These are phyloP conservation scores for Filobasidium uniguttulatum DNA, from an alignment of 1,284 basidiomycete species.

Conservation along the genomic window DNA sequence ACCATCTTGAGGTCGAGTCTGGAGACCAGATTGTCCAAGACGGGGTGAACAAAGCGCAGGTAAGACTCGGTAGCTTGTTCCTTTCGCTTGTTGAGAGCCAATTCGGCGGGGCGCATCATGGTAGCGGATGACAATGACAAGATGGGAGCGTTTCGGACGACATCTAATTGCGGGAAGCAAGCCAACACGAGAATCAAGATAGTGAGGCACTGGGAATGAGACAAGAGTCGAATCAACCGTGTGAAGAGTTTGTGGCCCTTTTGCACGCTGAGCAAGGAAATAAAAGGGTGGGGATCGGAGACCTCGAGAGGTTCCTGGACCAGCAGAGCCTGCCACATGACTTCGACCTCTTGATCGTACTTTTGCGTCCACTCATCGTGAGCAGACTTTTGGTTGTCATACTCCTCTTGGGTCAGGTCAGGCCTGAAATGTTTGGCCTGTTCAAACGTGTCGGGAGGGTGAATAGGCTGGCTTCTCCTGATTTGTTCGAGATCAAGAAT, in stretches of 20 bases:
- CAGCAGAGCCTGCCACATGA: slow-evolving; percentile 67
- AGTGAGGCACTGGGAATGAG: slow-evolving; percentile 65
- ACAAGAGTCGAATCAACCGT: slow-evolving; percentile 74
- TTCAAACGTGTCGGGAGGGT: slow-evolving; percentile 44
- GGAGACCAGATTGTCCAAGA: slow-evolving; percentile 62
- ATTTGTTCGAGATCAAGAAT: slow-evolving; percentile 77
- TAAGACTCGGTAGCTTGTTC: slow-evolving; percentile 83
- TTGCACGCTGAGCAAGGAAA: slow-evolving; percentile 70
- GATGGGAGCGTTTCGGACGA: slow-evolving; percentile 58
- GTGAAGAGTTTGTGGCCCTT: slow-evolving; percentile 92
- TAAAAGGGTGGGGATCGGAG: slow-evolving; percentile 90
- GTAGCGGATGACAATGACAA: slow-evolving; percentile 43
- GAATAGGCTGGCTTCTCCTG: slow-evolving; percentile 57
- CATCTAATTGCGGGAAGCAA: slow-evolving; percentile 84
- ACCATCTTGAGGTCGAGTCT: slow-evolving; percentile 67
- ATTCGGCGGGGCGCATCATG: slow-evolving; percentile 2
- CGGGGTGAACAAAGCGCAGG: slow-evolving; percentile 69
- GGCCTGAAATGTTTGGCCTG: slow-evolving; percentile 38
- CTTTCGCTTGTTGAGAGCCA: slow-evolving; percentile 38
- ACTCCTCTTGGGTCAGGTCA: slow-evolving; percentile 40
- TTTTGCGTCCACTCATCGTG: slow-evolving; percentile 33
- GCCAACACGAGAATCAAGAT: slow-evolving; percentile 83
- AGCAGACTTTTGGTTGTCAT: slow-evolving; percentile 18
- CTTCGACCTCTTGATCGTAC: slow-evolving; percentile 51
- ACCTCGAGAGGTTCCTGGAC: slow-evolving; percentile 85